A percentile compares a stretch with the other conserved stretches of the same genome.
Conservation (phyloP, 495 filamentous ascomycete genomes). For the Neurospora sp. region DNA sequence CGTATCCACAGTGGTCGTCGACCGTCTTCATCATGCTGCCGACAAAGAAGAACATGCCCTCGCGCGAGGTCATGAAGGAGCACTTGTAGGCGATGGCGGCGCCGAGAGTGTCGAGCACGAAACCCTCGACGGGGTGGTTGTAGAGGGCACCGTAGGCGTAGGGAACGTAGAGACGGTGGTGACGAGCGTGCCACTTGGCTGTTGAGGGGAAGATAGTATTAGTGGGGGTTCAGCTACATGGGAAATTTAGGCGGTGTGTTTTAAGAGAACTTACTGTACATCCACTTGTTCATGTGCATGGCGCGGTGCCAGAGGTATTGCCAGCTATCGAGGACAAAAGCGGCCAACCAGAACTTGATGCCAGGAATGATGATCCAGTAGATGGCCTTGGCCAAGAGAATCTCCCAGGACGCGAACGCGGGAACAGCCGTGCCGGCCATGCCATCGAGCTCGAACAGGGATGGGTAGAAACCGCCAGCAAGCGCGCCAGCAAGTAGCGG, state of each 20-base stretch:
- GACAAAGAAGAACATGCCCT: conserved; percentile 79
- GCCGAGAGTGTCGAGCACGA: conserved; percentile 84
- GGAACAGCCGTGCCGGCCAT: conserved; percentile 33
- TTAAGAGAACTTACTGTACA: conserved; percentile 66
- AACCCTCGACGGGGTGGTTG: conserved; percentile 89
- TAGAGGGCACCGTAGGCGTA: conserved; percentile 97
- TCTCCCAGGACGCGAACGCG: conserved; percentile 65
- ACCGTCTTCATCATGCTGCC: conserved; percentile 86
- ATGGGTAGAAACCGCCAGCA: conserved; percentile 65
- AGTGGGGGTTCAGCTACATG: not conserved
- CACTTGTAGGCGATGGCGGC: conserved; percentile 71
- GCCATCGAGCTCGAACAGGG: conserved; percentile 36
- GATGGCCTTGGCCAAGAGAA: conserved; percentile 57
- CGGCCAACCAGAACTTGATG: conserved; percentile 61
- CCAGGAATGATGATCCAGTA: conserved; percentile 72
- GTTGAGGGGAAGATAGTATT: not conserved
- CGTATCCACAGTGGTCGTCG: conserved; percentile 93
- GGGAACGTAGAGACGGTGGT: conserved; percentile 92
- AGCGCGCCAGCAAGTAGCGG: conserved; percentile 56
- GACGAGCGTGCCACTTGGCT: conserved; percentile 81
- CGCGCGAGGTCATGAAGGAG: conserved; percentile 63
- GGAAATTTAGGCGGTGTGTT: not conserved
- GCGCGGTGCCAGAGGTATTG: conserved; percentile 92
- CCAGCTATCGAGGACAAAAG: conserved; percentile 80
- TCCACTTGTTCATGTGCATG: conserved; percentile 93